Percentiles rank a stretch among this genome's conserved stretches.
Conservation (phyloP, 2,329 filamentous ascomycete species). For the Trichoderma atroviride region DNA sequence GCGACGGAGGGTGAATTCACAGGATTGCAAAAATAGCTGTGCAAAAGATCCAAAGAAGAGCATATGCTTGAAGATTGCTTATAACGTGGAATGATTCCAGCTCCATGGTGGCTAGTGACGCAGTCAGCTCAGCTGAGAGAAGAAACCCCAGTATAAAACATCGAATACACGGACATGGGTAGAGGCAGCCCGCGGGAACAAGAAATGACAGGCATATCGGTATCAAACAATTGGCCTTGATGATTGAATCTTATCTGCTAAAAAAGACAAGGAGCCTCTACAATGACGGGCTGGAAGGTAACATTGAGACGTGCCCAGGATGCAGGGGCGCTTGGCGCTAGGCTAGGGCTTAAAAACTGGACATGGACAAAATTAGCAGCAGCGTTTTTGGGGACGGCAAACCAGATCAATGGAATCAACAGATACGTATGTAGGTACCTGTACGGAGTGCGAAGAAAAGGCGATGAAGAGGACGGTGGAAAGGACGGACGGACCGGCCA, state of each 20-base stretch:
- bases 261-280: background rate
- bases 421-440: no score
- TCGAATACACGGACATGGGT: background rate
- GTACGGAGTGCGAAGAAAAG: background rate
- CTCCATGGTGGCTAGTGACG: background rate
- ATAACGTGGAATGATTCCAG: slow-evolving; percentile 6
- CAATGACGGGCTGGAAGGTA: background rate
- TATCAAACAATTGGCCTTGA: background rate
- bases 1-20: background rate
- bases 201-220: background rate
- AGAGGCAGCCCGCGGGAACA: background rate
- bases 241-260: background rate
- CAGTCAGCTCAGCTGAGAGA: background rate
- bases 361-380: slow-evolving; percentile 19
- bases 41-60: background rate
- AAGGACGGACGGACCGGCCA: background rate
- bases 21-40: background rate
- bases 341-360: slow-evolving; percentile 21
- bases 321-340: slow-evolving; percentile 19
- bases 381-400: background rate
- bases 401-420: background rate
- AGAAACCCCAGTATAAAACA: background rate
- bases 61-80: background rate
- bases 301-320: background rate
- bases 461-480: background rate